phyloP scores from a whole-genome alignment of 495 filamentous ascomycete genomes.

The Choiromyces venosus region DNA sequence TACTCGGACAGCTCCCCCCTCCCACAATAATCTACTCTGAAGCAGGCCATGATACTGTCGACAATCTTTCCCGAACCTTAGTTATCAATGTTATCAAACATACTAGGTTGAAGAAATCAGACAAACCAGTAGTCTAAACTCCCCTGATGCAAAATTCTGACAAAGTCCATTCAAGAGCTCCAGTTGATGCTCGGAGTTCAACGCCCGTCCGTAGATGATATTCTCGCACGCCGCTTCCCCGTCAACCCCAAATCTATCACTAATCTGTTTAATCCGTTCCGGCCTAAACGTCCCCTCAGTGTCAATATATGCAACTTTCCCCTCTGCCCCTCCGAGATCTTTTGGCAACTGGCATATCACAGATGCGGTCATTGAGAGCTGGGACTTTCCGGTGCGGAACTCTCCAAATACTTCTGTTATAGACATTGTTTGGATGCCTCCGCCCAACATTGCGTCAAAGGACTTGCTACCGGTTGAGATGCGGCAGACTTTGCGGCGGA shows the following conservation, averaged over 20 bases:
- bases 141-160: slow-evolving; percentile 59
- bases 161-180: slow-evolving; percentile 64
- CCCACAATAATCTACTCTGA: slow-evolving; percentile 68
- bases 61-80: slow-evolving; percentile 49
- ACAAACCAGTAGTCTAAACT: slow-evolving; percentile 59
- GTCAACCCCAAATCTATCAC: slow-evolving; percentile 67
- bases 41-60: slow-evolving; percentile 75
- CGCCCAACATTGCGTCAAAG: slow-evolving; percentile 65
- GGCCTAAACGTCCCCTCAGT: slow-evolving; percentile 76
- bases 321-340: slow-evolving; percentile 67
- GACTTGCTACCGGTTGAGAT: slow-evolving; percentile 73
- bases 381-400: slow-evolving; percentile 69
- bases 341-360: slow-evolving; percentile 57
- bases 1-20: slow-evolving; percentile 67
- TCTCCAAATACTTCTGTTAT: slow-evolving; percentile 74
- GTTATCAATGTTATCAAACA: background rate
- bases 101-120: background rate
- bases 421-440: slow-evolving; percentile 74
- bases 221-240: slow-evolving; percentile 64
- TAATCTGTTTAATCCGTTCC: slow-evolving; percentile 63
- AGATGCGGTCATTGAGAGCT: slow-evolving; percentile 64
- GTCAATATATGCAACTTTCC: slow-evolving; percentile 75
- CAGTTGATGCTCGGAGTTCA: slow-evolving; percentile 68
- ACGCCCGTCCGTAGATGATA: slow-evolving; percentile 64
- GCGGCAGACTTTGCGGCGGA: slow-evolving; percentile 61